Conservation (phyloP, 257 asterid genomes). For the Sherardia arvensis region DNA sequence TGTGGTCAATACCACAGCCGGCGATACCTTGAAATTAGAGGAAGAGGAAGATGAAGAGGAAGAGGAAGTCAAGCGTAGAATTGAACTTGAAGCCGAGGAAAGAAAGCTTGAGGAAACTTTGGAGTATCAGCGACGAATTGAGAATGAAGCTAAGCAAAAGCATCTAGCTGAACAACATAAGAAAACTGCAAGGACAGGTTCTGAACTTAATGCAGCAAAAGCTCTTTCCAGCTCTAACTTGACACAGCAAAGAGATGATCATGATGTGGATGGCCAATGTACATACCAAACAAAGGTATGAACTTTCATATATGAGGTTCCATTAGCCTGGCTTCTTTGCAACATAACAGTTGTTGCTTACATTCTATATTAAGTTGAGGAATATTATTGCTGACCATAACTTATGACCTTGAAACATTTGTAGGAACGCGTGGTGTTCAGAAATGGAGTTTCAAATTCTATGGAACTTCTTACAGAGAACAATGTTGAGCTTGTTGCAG, state of each 20-base stretch:
- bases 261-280: conserved; percentile 30
- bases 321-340: not conserved
- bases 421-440: conserved; percentile 33
- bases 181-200: conserved; percentile 17
- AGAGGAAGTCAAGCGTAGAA: conserved; percentile 58
- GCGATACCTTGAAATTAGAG: conserved; percentile 38
- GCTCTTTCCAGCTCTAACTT: conserved; percentile 21
- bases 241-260: conserved; percentile 21
- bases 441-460: conserved; percentile 28
- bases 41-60: conserved; percentile 79
- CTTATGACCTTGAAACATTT: conserved; percentile 10
- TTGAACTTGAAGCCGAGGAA: conserved; percentile 96
- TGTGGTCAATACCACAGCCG: conserved; percentile 31
- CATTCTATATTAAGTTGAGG: not conserved
- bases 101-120: conserved; percentile 96
- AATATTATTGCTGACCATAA: not conserved
- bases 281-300: conserved; percentile 33
- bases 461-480: conserved; percentile 27
- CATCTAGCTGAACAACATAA: conserved; percentile 75
- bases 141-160: conserved; percentile 90
- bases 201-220: conserved; percentile 31
- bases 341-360: not conserved
- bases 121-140: conserved; percentile 89
- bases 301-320: not conserved
- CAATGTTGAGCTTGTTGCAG: conserved; percentile 27